Base-by-base conservation (phyloP, 306 rosid genomes). In the Vicia villosa region DNA sequence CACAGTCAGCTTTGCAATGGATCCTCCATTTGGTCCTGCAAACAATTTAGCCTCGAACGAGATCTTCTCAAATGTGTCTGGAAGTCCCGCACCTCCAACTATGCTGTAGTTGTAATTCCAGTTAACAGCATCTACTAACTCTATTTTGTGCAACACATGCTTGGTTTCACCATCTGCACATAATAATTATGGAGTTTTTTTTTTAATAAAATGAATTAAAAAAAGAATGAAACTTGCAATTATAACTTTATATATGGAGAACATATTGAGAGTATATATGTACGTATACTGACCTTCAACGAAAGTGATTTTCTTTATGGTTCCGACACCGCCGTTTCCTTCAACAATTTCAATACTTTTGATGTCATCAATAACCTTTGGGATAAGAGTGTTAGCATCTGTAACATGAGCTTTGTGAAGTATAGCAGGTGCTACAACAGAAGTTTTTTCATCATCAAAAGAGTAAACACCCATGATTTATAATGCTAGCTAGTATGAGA, bases 241-340 rank as follows among this genome's bases (percentile, higher is more conserved):
- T 24, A 24, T 2, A 0, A 17, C 13, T 2, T 24, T 0, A 9
- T 0, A 16, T 16, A 49, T 17, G 2, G n/a, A n/a, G n/a, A n/a
- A n/a, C n/a, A n/a, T n/a, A n/a, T n/a, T n/a, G n/a, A n/a, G n/a
- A n/a, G n/a, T n/a, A n/a, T n/a, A n/a, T 16, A 49, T 8, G 2
- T 4, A 50, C 3, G 1, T 41, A 10, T 7, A 67, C 32, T 11
- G 0, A 72, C 57, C 82, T 52, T 73, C 73, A 10, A 68, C 62
- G 9, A 70, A 82, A 65, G 62, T 68, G 22, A 83, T 40, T 64
- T 81, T 81, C 46, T 81, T 81, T 65, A 76, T 28, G 69, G 85
- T 77, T 60, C 85, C 82, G 0, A 54, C 69, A 4, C 84, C 84
- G 20, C 86, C 83, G 20, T 50, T 51, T 65, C 83, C 83, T 52